Evolutionary conservation across 225 moss, liverwort and hornwort species (phyloP), one percentile per base, ranked within the genome.

Genomic region (Bryum argenteum): DNA sequence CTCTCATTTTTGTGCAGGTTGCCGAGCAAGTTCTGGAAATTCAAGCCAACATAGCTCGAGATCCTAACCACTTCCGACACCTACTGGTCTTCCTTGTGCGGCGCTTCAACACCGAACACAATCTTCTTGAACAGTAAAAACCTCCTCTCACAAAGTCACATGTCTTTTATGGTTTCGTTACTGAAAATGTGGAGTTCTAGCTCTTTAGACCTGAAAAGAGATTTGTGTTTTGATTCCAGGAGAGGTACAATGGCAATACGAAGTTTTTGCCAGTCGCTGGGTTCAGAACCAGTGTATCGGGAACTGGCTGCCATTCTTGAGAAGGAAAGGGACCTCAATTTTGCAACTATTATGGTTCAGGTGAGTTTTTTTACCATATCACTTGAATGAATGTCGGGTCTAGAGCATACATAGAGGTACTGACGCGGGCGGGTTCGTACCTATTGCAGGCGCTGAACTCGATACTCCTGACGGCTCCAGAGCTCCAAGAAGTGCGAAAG

Each of bases 331-430:
- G 97, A 97, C 79, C 74, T 91, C 71, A 90, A 86, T 70, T 96
- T 93, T 76, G 96, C 96, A 26, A 87, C 93, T 63, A 82, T 89
- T 48, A 91, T 96, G 93, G 87, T 96, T 58, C 96, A 96, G 96
- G 96, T 93, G 69, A 11, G 0, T 58, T 77, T 68, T 14, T 22
- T 57, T 13, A 11, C 18, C 71, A 26, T 19, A 33, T n/a, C 28
- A 61, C 20, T 58, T 1, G n/a, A 66, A 66, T 10, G 10, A 20
- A n/a, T 47, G 61, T 17, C 17, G 8, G 45, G 19, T 40, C 24
- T 39, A 22, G 22, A 47, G 47, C 47, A 14, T 47, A 14, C 13
- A 13, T 14, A 51, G 60, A 63, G 47, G 19, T 1, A 45, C 61
- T 83, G 55, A 81, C 41, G 37, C 1, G 17, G 10, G 9, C 33